Conservation (phyloP, 2,329 filamentous ascomycete genomes). For the Fusarium sp. region DNA sequence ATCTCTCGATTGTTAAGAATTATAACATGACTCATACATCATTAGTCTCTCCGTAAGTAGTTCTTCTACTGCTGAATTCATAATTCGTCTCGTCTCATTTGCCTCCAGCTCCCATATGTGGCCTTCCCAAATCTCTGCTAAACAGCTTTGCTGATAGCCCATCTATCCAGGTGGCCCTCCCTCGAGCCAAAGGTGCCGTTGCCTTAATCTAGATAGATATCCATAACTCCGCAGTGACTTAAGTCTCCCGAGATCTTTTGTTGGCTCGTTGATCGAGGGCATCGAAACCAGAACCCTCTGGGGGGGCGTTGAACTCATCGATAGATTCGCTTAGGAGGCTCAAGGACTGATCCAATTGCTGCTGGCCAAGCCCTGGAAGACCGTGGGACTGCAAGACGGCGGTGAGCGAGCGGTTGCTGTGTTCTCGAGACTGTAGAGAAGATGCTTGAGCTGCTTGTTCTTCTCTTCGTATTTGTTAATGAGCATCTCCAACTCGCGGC, state of each 20-base stretch:
- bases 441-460: not conserved
- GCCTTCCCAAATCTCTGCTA: rapidly evolving
- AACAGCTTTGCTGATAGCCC: not conserved
- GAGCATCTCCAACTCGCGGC: rapidly evolving
- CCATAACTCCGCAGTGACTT: rapidly evolving
- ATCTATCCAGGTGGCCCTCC: rapidly evolving
- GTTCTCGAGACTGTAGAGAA: not conserved
- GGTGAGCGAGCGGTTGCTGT: not conserved
- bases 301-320: not conserved
- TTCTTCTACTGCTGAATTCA: not conserved
- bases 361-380: not conserved
- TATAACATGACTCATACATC: not conserved
- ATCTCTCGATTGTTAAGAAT: not conserved
- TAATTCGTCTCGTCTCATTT: not conserved
- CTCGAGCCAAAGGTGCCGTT: rapidly evolving
- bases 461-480: not conserved
- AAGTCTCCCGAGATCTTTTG: not conserved
- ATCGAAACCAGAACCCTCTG: not conserved
- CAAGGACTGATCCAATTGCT: rapidly evolving
- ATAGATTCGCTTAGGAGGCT: rapidly evolving
- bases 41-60: not conserved
- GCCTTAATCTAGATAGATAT: not conserved
- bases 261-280: not conserved
- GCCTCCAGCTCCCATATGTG: rapidly evolving
- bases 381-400: not conserved